Base-by-base conservation (phyloP, 306 rosid species). In the Fragaria vesca region DNA sequence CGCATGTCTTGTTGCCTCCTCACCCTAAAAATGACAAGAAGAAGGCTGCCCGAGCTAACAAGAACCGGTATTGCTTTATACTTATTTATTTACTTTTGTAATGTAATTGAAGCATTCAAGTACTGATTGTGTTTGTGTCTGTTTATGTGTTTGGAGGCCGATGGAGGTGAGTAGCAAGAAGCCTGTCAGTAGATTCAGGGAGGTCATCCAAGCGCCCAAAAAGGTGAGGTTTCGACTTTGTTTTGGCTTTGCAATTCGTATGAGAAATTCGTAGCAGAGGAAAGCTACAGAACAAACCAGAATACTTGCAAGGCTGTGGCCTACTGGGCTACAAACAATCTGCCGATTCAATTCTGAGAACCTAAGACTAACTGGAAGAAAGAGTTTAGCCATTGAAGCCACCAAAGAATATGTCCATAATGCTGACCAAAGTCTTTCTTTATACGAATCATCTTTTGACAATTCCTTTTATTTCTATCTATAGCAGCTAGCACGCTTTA, bases 151-250 rank as follows among this genome's bases (percentile, higher is more conserved):
- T 28, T 70, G 66, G 73, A 95, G 98, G 93, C 98, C 98, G 24
- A 89, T 90, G 95, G 97, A 95, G 82, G 97, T 73, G 69, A 91
- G 93, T 78, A 72, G 97, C 88, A 91, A 83, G 30, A 74, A 43
- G 57, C 78, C 78, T 16, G 69, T 74, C 12, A 61, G 91, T 80
- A 78, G 83, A 72, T 80, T 81, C 50, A 85, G 97, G 85, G 98
- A 91, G 62, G 89, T 89, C 20, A 78, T 92, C 20, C 96, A 91
- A 82, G 93, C 87, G 83, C 90, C 97, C 4, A 95, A 95, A 83
- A 91, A 78, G 87, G 97, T 94, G 55, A 66, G 86, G 76, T 24
- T 74, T 42, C 42, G 24, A 43, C 11, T 21, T 51, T 55, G n/a
- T 40, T 55, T 12, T 73, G 66, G 7, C 50, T 40, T 55, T 73